Evolutionary conservation across 208 protist species (phyloP), one percentile per base, ranked within the genome.

Genomic region (Leishmania amazonensis): DNA sequence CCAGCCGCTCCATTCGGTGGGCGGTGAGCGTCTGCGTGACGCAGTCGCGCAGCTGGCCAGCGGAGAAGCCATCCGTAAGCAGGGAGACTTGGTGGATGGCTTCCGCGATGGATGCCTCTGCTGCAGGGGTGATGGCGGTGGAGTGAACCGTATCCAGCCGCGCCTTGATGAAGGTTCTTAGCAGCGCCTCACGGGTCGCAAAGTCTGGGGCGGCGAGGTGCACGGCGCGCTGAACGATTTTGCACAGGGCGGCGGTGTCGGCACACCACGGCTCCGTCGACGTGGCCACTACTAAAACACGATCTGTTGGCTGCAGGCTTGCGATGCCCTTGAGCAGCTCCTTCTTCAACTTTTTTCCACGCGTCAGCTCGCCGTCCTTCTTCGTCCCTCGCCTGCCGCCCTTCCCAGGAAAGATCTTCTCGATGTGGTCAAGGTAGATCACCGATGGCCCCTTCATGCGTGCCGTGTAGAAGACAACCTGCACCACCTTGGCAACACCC

Each of bases 371-470:
- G 38, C 86, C 85, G 77, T 95, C 92, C 42, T 91, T 96, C 78
- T 89, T 92, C 73, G 87, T 90, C 21, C 83, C 84, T 3, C 80
- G 80, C 73, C 90, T 90, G 76, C 45, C 70, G 49, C 80, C 87
- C 53, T 90, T 90, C 31, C 83, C 90, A 0, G 86, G 80, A 67
- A 98, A 98, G 17, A 99, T 88, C 60, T 93, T 91, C 75, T 99
- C 97, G 62, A 97, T 85, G 74, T 94, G 86, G 80, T 98, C 97
- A 45, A 99, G 95, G 90, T 98, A 98, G 77, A 99, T 98, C 21
- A 99, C 88, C 60, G 96, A 97, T 8, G 98, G 98, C 19, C 88
- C 93, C 73, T 86, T 89, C 76, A 96, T 90, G 57, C 93, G 93
- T 2, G 98, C 98, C 1, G 98, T 78, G 84, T 98, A 93, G 87